A percentile compares a stretch with the other conserved stretches of the same genome.
phyloP scores from a whole-genome alignment of 352 stramenopile species.

The Globisporangium yorkense region DNA sequence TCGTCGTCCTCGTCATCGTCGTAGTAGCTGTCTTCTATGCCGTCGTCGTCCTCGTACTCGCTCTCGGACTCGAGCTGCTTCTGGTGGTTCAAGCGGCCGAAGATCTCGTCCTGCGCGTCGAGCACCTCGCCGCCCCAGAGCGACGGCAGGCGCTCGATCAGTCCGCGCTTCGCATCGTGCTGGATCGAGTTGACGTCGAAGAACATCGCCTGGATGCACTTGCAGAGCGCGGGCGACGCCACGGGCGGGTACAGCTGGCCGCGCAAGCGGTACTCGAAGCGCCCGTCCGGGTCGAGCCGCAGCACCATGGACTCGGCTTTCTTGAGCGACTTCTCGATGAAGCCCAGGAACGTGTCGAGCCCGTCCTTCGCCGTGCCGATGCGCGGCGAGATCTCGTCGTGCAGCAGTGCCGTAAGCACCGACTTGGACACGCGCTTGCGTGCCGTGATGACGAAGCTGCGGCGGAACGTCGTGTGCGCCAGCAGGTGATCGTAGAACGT shows the following conservation, averaged over 20 bases:
- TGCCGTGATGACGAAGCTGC: conserved; percentile 70
- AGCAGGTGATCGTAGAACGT: conserved; percentile 67
- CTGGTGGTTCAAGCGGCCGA: conserved; percentile 31
- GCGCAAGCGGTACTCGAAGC: conserved; percentile 66
- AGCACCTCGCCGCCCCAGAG: conserved; percentile 63
- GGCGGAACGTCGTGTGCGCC: conserved; percentile 52
- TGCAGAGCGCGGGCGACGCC: conserved; percentile 54
- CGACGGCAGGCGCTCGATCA: conserved; percentile 68
- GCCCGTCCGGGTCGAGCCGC: conserved; percentile 49
- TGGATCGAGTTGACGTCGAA: conserved; percentile 82
- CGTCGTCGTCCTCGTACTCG: conserved; percentile 41
- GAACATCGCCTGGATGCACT: conserved; percentile 66
- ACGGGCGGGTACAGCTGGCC: conserved; percentile 69
- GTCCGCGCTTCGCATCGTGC: conserved; percentile 62
- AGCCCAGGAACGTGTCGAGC: conserved; percentile 54
- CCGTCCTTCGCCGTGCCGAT: conserved; percentile 48
- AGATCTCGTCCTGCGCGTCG: conserved; percentile 60
- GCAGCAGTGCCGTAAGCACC: conserved; percentile 53
- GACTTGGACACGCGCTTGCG: conserved; percentile 78
- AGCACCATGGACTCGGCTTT: conserved; percentile 81
- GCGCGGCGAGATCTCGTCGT: conserved; percentile 65
- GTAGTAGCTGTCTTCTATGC: conserved; percentile 20
- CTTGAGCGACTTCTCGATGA: conserved; percentile 79
- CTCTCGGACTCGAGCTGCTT: conserved; percentile 33
- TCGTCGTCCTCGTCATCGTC: conserved; percentile 26